A percentile compares a stretch with the other conserved stretches of the same genome.
Evolutionary conservation across 306 rosid species (phyloP).

Genomic region (Gillenia trifoliata): DNA sequence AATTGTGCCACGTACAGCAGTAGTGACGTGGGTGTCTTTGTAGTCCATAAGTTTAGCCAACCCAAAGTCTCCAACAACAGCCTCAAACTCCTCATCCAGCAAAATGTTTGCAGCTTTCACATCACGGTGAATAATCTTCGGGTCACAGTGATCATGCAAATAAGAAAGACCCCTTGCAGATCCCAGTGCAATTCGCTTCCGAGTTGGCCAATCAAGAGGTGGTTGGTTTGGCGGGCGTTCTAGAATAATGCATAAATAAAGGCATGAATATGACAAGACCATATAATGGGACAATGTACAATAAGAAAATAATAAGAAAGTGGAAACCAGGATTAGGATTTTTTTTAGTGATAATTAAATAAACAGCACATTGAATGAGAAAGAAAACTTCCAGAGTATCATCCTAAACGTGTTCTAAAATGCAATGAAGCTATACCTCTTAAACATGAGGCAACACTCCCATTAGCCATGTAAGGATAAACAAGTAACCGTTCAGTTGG

Average conservation of each 20-base stretch:
- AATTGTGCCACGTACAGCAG: slow-evolving; percentile 93
- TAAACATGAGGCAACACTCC: slow-evolving; percentile 97
- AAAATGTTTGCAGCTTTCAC: slow-evolving; percentile 97
- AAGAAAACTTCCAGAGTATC: neutral
- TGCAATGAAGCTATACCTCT: slow-evolving; percentile 60
- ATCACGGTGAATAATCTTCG: slow-evolving; percentile 95
- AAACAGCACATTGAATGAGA: neutral
- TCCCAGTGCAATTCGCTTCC: slow-evolving; percentile 92
- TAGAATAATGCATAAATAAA: slow-evolving; percentile 30
- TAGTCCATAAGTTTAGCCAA: slow-evolving; percentile 98
- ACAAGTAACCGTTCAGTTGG: slow-evolving; percentile 97
- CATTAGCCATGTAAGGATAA: slow-evolving; percentile 98
- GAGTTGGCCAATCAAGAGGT: slow-evolving; percentile 95
- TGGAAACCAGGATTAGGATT: neutral
- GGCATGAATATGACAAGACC: neutral
- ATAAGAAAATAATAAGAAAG: neutral
- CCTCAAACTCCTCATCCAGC: slow-evolving; percentile 97
- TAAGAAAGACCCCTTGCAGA: slow-evolving; percentile 97
- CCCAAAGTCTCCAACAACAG: slow-evolving; percentile 97
- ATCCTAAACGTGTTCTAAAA: neutral
- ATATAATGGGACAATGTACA: neutral
- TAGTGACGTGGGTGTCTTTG: slow-evolving; percentile 96
- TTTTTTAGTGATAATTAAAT: neutral
- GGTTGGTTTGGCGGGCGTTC: slow-evolving; percentile 84
- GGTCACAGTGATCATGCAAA: slow-evolving; percentile 97